phyloP scores from a whole-genome alignment of 768 basidiomycete species.

The Mycena epipterygia region DNA sequence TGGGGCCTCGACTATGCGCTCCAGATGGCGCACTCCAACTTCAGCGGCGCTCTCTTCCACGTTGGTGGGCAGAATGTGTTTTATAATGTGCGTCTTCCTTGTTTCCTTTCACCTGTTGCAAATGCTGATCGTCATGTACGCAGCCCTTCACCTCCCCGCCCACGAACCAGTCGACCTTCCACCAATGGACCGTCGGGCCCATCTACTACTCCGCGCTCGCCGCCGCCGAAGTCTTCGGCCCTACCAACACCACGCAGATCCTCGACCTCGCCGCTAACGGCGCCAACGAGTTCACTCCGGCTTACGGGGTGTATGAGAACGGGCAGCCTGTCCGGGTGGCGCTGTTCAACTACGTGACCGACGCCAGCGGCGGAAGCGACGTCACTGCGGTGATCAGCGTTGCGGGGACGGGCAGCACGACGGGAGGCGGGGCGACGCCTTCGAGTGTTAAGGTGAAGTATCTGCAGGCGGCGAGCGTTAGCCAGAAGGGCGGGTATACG shows the following conservation, averaged over 20 bases:
- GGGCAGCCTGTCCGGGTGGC: slow-evolving; percentile 52
- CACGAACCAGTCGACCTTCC: slow-evolving; percentile 56
- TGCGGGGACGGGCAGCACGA: no score
- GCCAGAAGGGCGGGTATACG: slow-evolving; percentile 73
- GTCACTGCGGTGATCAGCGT: slow-evolving; percentile 65
- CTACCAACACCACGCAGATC: slow-evolving; percentile 49
- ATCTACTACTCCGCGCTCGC: slow-evolving; percentile 63
- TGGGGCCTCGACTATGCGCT: slow-evolving; percentile 59
- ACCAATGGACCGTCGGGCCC: slow-evolving; percentile 68
- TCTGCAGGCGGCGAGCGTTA: slow-evolving; percentile 66
- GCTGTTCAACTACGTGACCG: slow-evolving; percentile 64
- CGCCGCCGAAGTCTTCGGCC: slow-evolving; percentile 61
- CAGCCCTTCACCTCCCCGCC: slow-evolving; percentile 50
- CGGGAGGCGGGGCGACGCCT: slow-evolving; percentile 52
- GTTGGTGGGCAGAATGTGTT: slow-evolving; percentile 38
- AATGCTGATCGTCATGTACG: neutral
- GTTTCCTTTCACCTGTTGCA: neutral
- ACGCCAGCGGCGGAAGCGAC: slow-evolving; percentile 50
- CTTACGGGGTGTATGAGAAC: slow-evolving; percentile 52
- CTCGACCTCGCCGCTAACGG: slow-evolving; percentile 53
- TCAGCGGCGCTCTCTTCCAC: slow-evolving; percentile 43
- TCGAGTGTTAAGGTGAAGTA: slow-evolving; percentile 64
- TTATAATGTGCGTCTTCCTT: slow-evolving; percentile 1
- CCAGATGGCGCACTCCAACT: slow-evolving; percentile 56
- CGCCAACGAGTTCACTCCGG: slow-evolving; percentile 53